Conservation (phyloP, 1,284 basidiomycete genomes). For the Xanthoconium separans region DNA sequence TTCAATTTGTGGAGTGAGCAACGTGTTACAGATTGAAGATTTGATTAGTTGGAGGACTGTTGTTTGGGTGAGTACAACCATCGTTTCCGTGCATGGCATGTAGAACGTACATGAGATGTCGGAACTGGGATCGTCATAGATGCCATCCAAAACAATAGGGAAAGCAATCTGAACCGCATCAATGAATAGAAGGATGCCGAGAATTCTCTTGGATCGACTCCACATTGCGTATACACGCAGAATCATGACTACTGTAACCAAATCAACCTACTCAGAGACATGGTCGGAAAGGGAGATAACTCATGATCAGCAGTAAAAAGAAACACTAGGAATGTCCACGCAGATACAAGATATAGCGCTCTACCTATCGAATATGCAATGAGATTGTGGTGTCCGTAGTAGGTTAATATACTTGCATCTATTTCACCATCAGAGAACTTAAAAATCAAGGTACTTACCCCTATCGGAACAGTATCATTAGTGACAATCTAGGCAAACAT, state of each 20-base stretch:
- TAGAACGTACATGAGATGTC: not conserved
- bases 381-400: not conserved
- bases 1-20: not conserved
- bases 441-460: not conserved
- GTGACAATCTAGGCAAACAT: not conserved
- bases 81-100: no score
- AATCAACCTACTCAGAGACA: not conserved
- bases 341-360: not conserved
- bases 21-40: not conserved
- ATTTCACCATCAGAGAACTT: not conserved
- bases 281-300: not conserved
- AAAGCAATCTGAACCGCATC: not conserved
- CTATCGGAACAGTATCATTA: not conserved
- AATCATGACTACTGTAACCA: not conserved
- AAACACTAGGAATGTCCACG: not conserved
- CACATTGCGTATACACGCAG: slow-evolving; percentile 15
- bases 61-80: no score
- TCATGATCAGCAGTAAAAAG: not conserved
- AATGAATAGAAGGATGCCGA: not conserved
- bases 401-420: not conserved
- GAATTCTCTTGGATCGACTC: slow-evolving; percentile 7
- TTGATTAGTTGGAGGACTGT: not conserved
- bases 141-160: not conserved
- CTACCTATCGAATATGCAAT: not conserved
- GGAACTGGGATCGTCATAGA: not conserved